These are phyloP conservation scores for Amauroascus verrucosus DNA, from an alignment of 2,329 filamentous ascomycete species.

Conservation along the genomic window DNA sequence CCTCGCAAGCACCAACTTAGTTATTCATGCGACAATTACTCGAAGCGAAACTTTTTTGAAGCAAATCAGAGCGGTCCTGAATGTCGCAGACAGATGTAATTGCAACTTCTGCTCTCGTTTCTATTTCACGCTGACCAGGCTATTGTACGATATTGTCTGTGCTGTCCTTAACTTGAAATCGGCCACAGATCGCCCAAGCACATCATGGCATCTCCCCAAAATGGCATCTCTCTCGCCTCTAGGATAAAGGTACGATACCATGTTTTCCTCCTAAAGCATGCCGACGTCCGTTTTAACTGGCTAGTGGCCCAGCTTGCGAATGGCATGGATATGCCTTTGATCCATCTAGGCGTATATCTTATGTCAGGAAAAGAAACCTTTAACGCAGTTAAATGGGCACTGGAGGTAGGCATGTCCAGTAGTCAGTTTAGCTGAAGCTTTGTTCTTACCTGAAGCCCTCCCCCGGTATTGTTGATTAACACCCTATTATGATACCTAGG, in stretches of 20 bases:
- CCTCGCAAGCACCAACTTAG: no score
- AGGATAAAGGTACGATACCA: constrained; percentile 1
- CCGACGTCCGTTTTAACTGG: no score
- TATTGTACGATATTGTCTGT: no score
- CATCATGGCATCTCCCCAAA: constrained; percentile 2
- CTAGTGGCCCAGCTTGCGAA: constrained; percentile 5
- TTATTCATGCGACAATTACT: no score
- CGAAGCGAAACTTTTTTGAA: no score
- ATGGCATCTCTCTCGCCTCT: constrained; percentile 6
- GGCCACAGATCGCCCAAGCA: no score
- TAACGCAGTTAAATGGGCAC: constrained; percentile 41
- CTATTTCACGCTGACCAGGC: no score
- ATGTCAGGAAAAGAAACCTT: constrained; percentile 39
- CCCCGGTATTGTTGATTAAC: background rate
- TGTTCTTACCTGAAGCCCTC: background rate
- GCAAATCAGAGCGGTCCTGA: no score
- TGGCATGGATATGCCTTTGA: constrained; percentile 11
- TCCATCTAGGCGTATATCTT: constrained; percentile 11
- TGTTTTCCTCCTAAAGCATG: background rate
- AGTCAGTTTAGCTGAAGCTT: background rate
- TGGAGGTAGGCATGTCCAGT: constrained; percentile 37
- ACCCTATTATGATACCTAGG: background rate
- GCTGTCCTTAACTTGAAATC: no score
- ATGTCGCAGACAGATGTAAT: no score
- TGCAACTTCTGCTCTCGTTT: no score